Base-by-base conservation (phyloP, 2,329 filamentous ascomycete genomes). In the Colletotrichum theobromicola region DNA sequence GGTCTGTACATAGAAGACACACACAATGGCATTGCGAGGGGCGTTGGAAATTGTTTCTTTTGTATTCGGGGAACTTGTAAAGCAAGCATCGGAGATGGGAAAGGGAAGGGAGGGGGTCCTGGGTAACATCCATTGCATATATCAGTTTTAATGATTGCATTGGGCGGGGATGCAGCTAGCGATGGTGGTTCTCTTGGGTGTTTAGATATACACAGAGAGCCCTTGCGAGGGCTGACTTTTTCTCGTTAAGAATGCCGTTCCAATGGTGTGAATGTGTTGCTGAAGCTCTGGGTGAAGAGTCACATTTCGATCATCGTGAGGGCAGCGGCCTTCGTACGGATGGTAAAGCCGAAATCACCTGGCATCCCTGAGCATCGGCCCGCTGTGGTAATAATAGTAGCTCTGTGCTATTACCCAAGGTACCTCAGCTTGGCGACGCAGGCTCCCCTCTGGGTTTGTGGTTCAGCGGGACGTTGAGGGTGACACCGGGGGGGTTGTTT, bases 21-120 rank as follows among this genome's bases (percentile, higher is more conserved):
- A 69, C 37, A 74, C 61, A 28, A 53, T 7, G 67, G 67, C 71
- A 74, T 74, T 74, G 71, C 71, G 71, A 74, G 61, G 32, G 71
- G 71, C 60, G 71, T 74, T 74, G 71, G 71, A 64, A 70, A 58
- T 15, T 30, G 37, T 67, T 58, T 74, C 60, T 65, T 71, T 66
- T 71, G 46, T 42, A 32, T 34, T 13, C 26, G 26, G 34, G 63
- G 21, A 21, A 37, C 24, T 12, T 30, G 69, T 30, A 57, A 37
- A 30, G 69, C 53, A 34, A 72, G 55, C 69, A 32, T 55, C 61
- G 15, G 37, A 42, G 24, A 53, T 28, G 5, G 21, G 21, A 8
- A 26, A 26, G 60, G 60, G 26, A 50, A 50, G 62, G 26, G 34
- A 35, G 26, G 35, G 35, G 32, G 61, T 32, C 37, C 30, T 65